Conservation (phyloP, 768 basidiomycete species). For the Kwoniella newhampshirensis region DNA sequence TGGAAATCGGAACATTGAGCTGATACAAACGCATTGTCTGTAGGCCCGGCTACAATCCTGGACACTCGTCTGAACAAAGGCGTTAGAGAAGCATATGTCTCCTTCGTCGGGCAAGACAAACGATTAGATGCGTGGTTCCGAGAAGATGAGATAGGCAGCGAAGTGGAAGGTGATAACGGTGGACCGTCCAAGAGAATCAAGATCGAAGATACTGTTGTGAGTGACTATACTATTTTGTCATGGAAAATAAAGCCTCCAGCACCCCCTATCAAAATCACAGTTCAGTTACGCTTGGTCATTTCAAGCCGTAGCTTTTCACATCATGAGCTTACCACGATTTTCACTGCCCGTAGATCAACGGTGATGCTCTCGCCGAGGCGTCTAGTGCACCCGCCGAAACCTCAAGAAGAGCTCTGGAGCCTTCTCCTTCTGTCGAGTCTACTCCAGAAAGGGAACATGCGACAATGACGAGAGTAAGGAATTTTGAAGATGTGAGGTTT, state of each 20-base stretch:
- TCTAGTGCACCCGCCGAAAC: constrained; percentile 1
- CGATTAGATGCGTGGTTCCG: constrained; percentile 41
- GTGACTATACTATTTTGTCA: background rate
- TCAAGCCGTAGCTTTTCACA: too few species aligned
- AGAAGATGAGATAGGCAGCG: constrained; percentile 22
- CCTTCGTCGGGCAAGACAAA: constrained; percentile 41
- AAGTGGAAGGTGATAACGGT: background rate
- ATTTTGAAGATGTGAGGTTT: constrained; percentile 83
- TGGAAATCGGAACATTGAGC: too few species aligned
- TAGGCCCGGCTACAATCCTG: constrained; percentile 26
- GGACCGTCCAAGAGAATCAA: constrained; percentile 5
- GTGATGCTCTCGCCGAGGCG: background rate
- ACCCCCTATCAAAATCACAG: too few species aligned
- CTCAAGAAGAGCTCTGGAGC: background rate
- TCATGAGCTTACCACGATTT: too few species aligned
- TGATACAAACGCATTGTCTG: too few species aligned
- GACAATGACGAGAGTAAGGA: constrained; percentile 56
- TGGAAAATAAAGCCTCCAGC: too few species aligned
- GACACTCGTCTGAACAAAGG: constrained; percentile 24
- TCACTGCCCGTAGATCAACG: too few species aligned
- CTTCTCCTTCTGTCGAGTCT: constrained; percentile 22
- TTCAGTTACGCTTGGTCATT: too few species aligned
- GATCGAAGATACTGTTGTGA: background rate
- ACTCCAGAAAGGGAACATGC: constrained; percentile 46
- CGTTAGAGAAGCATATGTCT: constrained; percentile 32